phyloP scores from a whole-genome alignment of 768 basidiomycete species.

The Lactarius psammicola region DNA sequence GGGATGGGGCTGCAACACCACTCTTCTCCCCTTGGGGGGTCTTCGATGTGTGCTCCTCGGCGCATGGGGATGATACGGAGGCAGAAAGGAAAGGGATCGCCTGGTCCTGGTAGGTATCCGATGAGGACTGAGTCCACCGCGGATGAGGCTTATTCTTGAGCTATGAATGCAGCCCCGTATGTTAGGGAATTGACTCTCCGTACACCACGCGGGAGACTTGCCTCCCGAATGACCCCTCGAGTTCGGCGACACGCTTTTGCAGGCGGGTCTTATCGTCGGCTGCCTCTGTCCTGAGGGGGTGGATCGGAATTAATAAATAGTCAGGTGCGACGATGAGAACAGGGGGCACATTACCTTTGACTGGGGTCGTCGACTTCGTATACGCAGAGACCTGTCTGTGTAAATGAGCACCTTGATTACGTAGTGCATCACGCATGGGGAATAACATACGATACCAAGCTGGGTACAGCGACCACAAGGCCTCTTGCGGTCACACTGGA shows the following conservation, averaged over 20 bases:
- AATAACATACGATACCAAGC: slow-evolving; percentile 39
- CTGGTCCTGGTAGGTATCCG: slow-evolving; percentile 11
- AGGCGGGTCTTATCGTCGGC: slow-evolving; percentile 66
- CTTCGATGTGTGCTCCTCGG: too few species aligned
- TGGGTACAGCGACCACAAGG: slow-evolving; percentile 48
- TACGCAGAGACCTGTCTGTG: slow-evolving; percentile 74
- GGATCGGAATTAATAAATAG: not conserved
- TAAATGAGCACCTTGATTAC: not conserved
- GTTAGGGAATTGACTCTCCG: slow-evolving; percentile 4
- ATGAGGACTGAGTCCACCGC: slow-evolving; percentile 45
- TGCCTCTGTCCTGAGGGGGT: slow-evolving; percentile 31
- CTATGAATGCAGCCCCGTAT: slow-evolving; percentile 35
- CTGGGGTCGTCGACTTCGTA: slow-evolving; percentile 80
- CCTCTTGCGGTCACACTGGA: slow-evolving; percentile 48
- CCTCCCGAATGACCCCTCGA: slow-evolving; percentile 83
- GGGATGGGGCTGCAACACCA: not conserved
- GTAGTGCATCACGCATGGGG: too few species aligned
- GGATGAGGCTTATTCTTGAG: slow-evolving; percentile 74
- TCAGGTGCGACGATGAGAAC: slow-evolving; percentile 8
- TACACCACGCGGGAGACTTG: slow-evolving; percentile 32
- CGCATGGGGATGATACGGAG: not conserved
- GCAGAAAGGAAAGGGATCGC: not conserved
- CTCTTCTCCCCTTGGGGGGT: not conserved
- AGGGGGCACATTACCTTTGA: slow-evolving; percentile 43
- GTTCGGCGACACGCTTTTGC: slow-evolving; percentile 72